Evolutionary conservation across 371 early-diverging fungal species (phyloP), one percentile per base, ranked within the genome.

Genomic region (Mucor sp.): DNA sequence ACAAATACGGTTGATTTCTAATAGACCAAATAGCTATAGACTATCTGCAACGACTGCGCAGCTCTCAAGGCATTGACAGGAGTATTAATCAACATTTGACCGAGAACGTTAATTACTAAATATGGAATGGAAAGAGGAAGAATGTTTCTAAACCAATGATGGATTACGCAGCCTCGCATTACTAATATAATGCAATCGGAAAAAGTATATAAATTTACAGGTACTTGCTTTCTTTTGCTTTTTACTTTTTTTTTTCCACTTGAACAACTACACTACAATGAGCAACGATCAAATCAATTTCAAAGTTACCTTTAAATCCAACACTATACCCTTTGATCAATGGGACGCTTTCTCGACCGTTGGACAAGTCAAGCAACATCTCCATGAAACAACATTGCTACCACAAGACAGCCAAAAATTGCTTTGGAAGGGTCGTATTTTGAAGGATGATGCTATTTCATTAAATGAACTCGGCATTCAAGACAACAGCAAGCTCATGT

Each of bases 391-490:
- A 63, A 85, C 87, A 0, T 48, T 67, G 1, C 62, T 89, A 12
- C 80, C 84, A 0, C 27, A 66, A 3, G 67, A 68, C 0, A 67
- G 75, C 17, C 87, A 87, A 66, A 87, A 86, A 60, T 70, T 89
- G 7, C 50, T 85, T 43, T 79, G 76, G 68, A 86, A 85, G 61
- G 87, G 89, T 17, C 80, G 77, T 19, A 69, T 79, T 3, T 67
- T 87, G 3, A 68, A 66, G 25, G 64, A 77, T 19, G 74, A 77
- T 39, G 25, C 21, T 0, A 43, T 19, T 11, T 69, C 57, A 0
- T 28, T 81, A 15, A 57, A 11, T 7, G 72, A 63, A 0, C 63
- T 71, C 1, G 43, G 65, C 5, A 56, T 83, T 23, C 56, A 44
- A 1, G 58, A 66, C 19, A 73, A 72, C 15, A 67, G 75, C 9